phyloP scores from a whole-genome alignment of 148 eudicot species.

The Vaccinium myrtillus region DNA sequence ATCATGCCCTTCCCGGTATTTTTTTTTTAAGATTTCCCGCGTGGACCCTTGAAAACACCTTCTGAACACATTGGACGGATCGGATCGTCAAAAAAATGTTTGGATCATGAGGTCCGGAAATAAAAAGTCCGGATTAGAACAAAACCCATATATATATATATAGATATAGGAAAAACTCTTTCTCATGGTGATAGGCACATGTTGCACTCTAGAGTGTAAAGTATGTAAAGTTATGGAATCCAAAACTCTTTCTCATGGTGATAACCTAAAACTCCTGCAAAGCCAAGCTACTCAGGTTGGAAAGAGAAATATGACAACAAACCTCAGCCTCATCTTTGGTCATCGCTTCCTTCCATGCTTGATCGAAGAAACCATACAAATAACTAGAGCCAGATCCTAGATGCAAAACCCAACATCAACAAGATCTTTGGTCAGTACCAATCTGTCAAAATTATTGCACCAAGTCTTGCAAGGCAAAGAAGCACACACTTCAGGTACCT shows the following conservation, averaged over 20 bases:
- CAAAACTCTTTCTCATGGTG: not conserved
- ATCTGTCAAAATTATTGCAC: not conserved
- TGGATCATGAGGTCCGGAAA: no score
- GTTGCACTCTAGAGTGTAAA: no score
- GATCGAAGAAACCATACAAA: conserved; percentile 83
- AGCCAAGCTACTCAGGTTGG: not conserved
- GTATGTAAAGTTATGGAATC: no score
- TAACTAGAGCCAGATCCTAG: conserved; percentile 87
- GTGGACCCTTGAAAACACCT: no score
- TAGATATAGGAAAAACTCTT: no score
- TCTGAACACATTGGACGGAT: no score
- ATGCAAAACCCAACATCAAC: not conserved
- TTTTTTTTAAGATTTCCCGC: no score
- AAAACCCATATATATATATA: no score
- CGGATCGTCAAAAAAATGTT: no score
- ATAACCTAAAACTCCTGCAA: not conserved
- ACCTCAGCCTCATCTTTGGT: conserved; percentile 93
- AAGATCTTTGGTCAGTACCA: not conserved
- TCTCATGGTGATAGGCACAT: not conserved
- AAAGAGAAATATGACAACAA: conserved; percentile 15
- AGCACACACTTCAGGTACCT: not conserved
- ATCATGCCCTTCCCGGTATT: no score
- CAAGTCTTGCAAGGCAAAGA: not conserved
- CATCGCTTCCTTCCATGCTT: conserved; percentile 89
- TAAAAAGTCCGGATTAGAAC: no score